Evolutionary conservation across 1,284 basidiomycete genomes (phyloP).

Genomic region (Grifola frondosa): DNA sequence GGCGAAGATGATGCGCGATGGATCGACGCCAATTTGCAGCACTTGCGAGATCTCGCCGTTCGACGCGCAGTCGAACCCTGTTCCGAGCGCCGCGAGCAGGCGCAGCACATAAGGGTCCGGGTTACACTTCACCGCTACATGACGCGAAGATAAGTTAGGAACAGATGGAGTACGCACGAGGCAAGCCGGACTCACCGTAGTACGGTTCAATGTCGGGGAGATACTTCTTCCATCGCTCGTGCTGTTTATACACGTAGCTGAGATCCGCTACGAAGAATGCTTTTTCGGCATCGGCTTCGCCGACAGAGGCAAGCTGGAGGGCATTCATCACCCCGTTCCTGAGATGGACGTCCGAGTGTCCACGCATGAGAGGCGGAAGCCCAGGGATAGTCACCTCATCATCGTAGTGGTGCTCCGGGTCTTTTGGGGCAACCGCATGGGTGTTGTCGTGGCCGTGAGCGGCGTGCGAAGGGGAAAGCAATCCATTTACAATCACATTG

Average conservation of each 20-base stretch:
- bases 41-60: constrained; percentile 90
- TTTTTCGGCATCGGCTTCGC: constrained; percentile 77
- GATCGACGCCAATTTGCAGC: constrained; percentile 70
- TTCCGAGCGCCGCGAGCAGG: constrained; percentile 85
- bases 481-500: constrained; percentile 35
- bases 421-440: constrained; percentile 11
- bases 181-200: constrained; percentile 62
- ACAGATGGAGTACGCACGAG: constrained; percentile 12
- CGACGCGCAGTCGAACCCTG: constrained; percentile 98
- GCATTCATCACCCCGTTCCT: constrained; percentile 71
- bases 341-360: constrained; percentile 71
- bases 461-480: constrained; percentile 29
- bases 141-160: constrained; percentile 10
- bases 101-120: constrained; percentile 94
- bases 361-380: constrained; percentile 64
- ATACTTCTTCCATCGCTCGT: constrained; percentile 79
- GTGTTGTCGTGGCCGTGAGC: constrained; percentile 22
- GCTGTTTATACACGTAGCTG: constrained; percentile 84
- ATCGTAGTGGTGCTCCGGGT: constrained; percentile 27
- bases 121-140: constrained; percentile 91
- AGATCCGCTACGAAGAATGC: constrained; percentile 98
- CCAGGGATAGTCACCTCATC: constrained; percentile 54
- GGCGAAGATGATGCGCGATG: constrained; percentile 91
- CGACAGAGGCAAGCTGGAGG: constrained; percentile 46
- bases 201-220: constrained; percentile 90